A percentile compares a stretch with the other conserved stretches of the same genome.
These are phyloP conservation scores for Pilatotrama ljubarskyi DNA, from an alignment of 768 basidiomycete species.

Conservation along the genomic window DNA sequence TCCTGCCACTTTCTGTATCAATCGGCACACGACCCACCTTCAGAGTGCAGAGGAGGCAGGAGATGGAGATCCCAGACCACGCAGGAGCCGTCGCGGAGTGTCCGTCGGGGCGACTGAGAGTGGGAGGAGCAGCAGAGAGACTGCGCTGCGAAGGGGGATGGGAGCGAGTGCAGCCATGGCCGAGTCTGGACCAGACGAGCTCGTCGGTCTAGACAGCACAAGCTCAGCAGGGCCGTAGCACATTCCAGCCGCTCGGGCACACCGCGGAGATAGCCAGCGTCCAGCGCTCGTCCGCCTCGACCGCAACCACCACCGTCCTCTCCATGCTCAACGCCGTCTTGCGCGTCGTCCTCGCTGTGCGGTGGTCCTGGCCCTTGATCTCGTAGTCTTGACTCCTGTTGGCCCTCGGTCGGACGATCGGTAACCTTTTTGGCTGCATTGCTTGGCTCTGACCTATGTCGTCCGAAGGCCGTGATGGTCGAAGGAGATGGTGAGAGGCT, in stretches of 20 bases:
- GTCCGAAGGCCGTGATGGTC: no score
- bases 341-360: background rate
- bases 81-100: background rate
- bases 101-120: background rate
- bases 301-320: background rate
- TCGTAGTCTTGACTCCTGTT: no score
- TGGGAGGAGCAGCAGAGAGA: background rate
- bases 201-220: constrained; percentile 10
- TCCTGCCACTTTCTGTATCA: no score
- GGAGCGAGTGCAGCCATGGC: background rate
- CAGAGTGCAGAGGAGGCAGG: background rate
- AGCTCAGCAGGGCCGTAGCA: background rate
- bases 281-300: background rate
- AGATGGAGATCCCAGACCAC: background rate
- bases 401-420: no score
- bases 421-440: no score
- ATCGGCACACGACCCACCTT: no score
- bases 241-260: background rate
- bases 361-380: background rate
- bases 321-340: background rate
- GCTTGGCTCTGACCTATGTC: no score
- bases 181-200: constrained; percentile 2
- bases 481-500: no score
- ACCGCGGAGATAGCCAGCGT: background rate
- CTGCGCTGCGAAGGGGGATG: background rate